These are phyloP conservation scores for Auriscalpium vulgare DNA, from an alignment of 768 basidiomycete species.

Conservation along the genomic window DNA sequence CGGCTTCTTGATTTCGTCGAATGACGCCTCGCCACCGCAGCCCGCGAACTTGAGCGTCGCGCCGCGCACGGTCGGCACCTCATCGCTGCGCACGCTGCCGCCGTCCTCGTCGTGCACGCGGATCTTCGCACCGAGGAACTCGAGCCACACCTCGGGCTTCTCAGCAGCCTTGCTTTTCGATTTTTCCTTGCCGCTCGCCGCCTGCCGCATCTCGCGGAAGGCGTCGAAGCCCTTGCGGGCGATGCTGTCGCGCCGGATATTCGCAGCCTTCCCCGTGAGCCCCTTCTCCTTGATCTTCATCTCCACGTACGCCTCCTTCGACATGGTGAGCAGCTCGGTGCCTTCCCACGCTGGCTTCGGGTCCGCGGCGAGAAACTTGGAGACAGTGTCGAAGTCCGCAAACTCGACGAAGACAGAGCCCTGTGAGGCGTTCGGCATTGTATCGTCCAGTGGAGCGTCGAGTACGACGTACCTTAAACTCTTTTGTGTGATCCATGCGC, in stretches of 20 bases:
- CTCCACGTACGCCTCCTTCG: conserved; percentile 87
- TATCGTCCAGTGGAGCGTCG: neutral
- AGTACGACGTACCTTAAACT: conserved; percentile 65
- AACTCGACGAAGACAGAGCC: conserved; percentile 94
- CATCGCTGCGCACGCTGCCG: conserved; percentile 35
- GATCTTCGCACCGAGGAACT: conserved; percentile 67
- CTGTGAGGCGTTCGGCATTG: conserved; percentile 30
- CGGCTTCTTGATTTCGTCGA: conserved; percentile 53
- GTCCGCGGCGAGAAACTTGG: conserved; percentile 72
- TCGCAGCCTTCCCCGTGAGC: conserved; percentile 64
- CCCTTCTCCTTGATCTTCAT: conserved; percentile 98
- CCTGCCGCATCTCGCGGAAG: conserved; percentile 54
- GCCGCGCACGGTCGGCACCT: conserved; percentile 35
- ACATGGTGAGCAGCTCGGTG: conserved; percentile 72
- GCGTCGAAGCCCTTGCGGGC: conserved; percentile 64
- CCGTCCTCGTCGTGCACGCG: conserved; percentile 54
- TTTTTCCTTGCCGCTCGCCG: conserved; percentile 26
- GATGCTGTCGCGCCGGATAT: conserved; percentile 47
- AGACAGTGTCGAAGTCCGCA: conserved; percentile 55
- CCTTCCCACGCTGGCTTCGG: conserved; percentile 79
- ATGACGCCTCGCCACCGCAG: conserved; percentile 48
- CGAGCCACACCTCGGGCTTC: conserved; percentile 57
- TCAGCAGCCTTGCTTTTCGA: conserved; percentile 18
- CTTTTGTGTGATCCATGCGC: conserved; percentile 65
- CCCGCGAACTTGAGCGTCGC: conserved; percentile 43